Percentiles rank a stretch among this genome's conserved stretches.
Evolutionary conservation across 257 asterid genomes (phyloP).

Genomic region (Solanum rostratum): DNA sequence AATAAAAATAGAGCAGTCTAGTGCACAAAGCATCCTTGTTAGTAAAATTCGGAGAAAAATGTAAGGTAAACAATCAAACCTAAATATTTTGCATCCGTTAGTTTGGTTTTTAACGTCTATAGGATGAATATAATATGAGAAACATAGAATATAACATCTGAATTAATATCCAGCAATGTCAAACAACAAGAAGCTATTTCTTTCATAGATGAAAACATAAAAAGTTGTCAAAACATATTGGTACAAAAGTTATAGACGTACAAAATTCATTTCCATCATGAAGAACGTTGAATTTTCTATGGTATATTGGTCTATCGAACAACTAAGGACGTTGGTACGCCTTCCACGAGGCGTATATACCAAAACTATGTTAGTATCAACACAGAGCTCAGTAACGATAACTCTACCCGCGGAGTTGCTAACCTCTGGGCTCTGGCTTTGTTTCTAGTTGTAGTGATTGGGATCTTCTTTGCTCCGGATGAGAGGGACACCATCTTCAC

Average conservation of each 20-base stretch:
- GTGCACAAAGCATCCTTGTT: not conserved
- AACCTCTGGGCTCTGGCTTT: not conserved
- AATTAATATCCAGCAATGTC: not conserved
- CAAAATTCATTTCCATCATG: not conserved
- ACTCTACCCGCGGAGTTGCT: not conserved
- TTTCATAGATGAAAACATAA: not conserved
- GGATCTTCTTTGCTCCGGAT: constrained; percentile 53
- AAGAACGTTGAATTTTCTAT: not conserved
- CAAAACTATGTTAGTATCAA: not conserved
- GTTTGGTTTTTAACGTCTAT: not conserved
- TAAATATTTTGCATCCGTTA: not conserved
- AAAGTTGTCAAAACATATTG: not conserved
- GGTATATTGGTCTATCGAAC: not conserved
- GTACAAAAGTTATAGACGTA: not conserved
- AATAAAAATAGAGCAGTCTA: not conserved
- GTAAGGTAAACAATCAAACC: not conserved
- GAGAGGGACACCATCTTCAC: constrained; percentile 75
- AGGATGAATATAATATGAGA: not conserved
- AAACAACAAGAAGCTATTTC: not conserved
- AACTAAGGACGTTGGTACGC: not conserved
- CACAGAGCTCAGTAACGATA: not conserved
- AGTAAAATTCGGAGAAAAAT: not conserved
- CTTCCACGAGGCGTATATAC: not conserved
- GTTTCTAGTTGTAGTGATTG: constrained; percentile 11
- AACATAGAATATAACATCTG: not conserved